These are phyloP conservation scores for Citrullus mucosospermus DNA, from an alignment of 306 rosid genomes.

Conservation along the genomic window DNA sequence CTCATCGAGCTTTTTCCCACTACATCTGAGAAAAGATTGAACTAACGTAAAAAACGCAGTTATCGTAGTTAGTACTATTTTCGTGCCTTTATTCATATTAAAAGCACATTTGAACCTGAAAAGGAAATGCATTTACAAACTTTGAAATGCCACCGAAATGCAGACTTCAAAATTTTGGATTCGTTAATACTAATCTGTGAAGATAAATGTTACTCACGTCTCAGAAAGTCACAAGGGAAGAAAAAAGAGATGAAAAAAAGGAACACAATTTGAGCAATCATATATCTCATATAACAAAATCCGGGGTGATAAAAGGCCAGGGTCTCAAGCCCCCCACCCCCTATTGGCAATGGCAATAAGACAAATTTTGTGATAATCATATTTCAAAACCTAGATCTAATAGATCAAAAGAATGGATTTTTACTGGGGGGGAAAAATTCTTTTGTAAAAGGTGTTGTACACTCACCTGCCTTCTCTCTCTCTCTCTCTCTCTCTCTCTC, in stretches of 20 bases:
- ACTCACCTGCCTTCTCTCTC: constrained; percentile 2
- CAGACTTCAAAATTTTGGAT: not conserved
- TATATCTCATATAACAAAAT: constrained; percentile 1
- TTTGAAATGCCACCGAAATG: not conserved
- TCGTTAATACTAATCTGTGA: not conserved
- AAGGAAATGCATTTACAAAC: not conserved
- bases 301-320: not conserved
- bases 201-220: not conserved
- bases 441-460: constrained; percentile 1
- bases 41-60: no score
- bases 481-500: not conserved
- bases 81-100: no score
- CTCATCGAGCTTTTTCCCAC: no score
- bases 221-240: not conserved
- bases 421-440: not conserved
- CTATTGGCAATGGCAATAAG: not conserved
- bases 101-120: not conserved
- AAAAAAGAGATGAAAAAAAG: not conserved
- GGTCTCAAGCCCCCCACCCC: not conserved
- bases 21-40: no score
- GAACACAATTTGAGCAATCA: not conserved
- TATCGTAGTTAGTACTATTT: not conserved
- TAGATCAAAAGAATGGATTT: not conserved
- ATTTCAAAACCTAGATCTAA: constrained; percentile 5
- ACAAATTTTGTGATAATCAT: not conserved